Base-by-base conservation (phyloP, 2,329 filamentous ascomycete species). In the Colletotrichum ledebouriae region DNA sequence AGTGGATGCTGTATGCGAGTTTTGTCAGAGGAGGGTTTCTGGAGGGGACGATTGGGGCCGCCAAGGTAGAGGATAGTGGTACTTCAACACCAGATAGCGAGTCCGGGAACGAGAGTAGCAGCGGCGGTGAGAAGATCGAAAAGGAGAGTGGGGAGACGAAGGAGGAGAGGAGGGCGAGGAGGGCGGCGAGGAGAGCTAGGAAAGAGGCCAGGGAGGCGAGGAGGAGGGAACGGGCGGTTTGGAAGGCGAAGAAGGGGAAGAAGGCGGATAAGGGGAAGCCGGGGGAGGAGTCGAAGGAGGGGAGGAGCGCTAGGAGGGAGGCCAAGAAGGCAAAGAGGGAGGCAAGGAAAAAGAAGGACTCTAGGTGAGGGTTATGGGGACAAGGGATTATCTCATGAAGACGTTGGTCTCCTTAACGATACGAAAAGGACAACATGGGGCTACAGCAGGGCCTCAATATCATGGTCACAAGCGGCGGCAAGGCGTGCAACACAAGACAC, bases 1-100 rank as follows among this genome's bases (percentile, higher is more conserved):
- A 86, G 72, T 89, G 89, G 79, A 90, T 88, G 0, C 82, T 98
- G 7, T 97, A 97, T 77, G 87, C 90, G 9, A 91, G 89, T 58
- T 98, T 99, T 76, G 93, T 98, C 25, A 89, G 87, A 71, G 96
- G 96, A 9, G 92, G 94, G 62, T 83, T 89, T 22, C 83, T 98
- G 64, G 84, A 88, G 46, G 94, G 94, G 3, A 97, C 94, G 3
- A 79, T 93, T 59, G 75, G 10, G 56, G 29, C 29, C 29, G 29
- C 73, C 68, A 69, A 72, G 17, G 57, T 57, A 63, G 39, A 74
- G 33, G 73, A 52, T 29, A 71, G 67, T 13, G 69, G 69, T 0
- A 34, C 58, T 2, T 70, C 62, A 29, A 71, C 60, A 49, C 72
- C 39, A 44, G 67, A 58, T 41, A 64, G 33, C 52, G 73, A 76